Base-by-base conservation (phyloP, 1,284 basidiomycete genomes). In the Anthracocystis walkeri region DNA sequence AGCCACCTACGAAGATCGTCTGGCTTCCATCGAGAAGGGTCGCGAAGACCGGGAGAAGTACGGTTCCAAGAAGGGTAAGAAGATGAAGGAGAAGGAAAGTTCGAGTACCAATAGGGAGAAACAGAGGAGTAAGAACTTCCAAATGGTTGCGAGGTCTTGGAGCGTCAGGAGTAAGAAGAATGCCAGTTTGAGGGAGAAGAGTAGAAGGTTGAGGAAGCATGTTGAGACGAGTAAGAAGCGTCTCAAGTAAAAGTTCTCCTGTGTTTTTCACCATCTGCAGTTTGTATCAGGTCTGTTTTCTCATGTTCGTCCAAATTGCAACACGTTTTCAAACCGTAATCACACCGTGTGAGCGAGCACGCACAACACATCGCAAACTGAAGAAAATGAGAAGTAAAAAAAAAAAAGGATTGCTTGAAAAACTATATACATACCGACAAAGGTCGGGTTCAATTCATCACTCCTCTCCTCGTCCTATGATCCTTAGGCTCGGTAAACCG, bases 11-110 rank as follows among this genome's bases (percentile, higher is more conserved):
- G 94, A 94, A 66, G 96, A 97, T 85, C 91, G 96, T 23, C 90
- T 99, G 87, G 95, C 92, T 3, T 92, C 91, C 18, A 93, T 99
- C 78, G 90, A 92, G 82, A 92, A 94, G 85, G 96, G 96, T 0
- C 90, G 96, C 33, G 95, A 99, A 86, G 97, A 94, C 0, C 89
- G 97, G 55, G 95, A 97, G 82, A 98, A 97, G 88, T 99, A 91
- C 83, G 94, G 94, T 29, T 77, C 74, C 51, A 79, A 79, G 31
- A 84, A 84, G 66, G 84, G 84, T 25, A 82, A 84, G 72, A 84
- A 83, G 73, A 81, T 84, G 60, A 82, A 82, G 58, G 78, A 80
- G n/a, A 77, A 72, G 52, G 75, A 77, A 16, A 78, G 76, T 38
- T 79, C 75, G 18, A 62, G 67, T 16, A 85, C 82, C 8, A 84